Conservation (phyloP, 2,329 filamentous ascomycete genomes). For the Pseudogymnoascus sp. region DNA sequence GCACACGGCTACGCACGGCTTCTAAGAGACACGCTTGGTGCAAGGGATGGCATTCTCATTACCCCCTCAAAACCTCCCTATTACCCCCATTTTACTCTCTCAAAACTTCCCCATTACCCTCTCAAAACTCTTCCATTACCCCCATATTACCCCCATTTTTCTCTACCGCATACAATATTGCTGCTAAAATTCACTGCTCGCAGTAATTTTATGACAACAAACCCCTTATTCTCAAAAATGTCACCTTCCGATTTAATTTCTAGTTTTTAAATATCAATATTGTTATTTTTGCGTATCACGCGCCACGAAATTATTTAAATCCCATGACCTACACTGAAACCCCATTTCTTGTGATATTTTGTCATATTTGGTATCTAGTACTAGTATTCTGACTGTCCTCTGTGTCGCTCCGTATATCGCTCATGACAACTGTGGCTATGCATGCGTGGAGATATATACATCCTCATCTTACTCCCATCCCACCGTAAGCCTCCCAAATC, state of each 20-base stretch:
- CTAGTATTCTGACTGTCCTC: background rate
- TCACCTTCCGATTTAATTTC: background rate
- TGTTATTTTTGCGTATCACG: background rate
- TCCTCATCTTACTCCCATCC: background rate
- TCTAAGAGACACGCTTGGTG: background rate
- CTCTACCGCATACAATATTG: background rate
- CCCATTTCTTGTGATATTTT: background rate
- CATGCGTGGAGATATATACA: background rate
- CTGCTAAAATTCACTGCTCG: background rate
- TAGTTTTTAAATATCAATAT: background rate
- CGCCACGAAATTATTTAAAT: background rate
- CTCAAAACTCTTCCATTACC: background rate
- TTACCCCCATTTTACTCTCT: background rate
- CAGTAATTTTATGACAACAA: background rate
- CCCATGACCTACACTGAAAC: background rate
- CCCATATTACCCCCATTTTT: conserved; percentile 5
- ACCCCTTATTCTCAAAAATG: background rate
- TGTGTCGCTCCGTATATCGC: background rate
- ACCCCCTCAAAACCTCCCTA: background rate
- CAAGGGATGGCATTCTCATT: background rate
- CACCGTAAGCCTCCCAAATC: background rate
- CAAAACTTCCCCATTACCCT: background rate
- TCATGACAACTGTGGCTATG: background rate
- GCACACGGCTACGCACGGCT: conserved; percentile 4
- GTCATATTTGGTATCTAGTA: conserved; percentile 5